A percentile compares a stretch with the other conserved stretches of the same genome.
Evolutionary conservation across 257 asterid species (phyloP).

Genomic region (Leptodermis oblonga): DNA sequence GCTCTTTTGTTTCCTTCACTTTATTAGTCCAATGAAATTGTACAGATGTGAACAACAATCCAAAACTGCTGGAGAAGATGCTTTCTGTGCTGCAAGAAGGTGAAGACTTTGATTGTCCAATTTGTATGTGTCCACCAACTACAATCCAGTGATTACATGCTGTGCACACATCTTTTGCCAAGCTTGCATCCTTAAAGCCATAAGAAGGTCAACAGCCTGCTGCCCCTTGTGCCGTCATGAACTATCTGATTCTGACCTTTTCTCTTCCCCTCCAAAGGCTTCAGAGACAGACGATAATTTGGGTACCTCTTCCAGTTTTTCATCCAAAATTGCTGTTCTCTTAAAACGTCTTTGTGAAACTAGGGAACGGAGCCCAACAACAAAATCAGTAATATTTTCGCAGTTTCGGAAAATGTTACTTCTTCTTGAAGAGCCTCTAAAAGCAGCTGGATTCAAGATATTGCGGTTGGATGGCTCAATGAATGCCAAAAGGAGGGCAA

Average conservation of each 20-base stretch:
- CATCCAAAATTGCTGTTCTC: slow-evolving; percentile 73
- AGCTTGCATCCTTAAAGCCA: slow-evolving; percentile 59
- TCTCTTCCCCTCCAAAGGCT: slow-evolving; percentile 30
- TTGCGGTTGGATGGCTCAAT: slow-evolving; percentile 73
- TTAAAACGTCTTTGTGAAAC: slow-evolving; percentile 48
- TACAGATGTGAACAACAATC: slow-evolving; percentile 53
- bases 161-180: slow-evolving; percentile 76
- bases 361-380: slow-evolving; percentile 39
- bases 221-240: slow-evolving; percentile 86
- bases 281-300: slow-evolving; percentile 24
- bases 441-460: slow-evolving; percentile 61
- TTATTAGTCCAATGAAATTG: neutral
- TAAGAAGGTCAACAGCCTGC: slow-evolving; percentile 53
- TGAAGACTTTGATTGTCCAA: slow-evolving; percentile 50
- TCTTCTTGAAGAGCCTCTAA: slow-evolving; percentile 60
- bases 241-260: slow-evolving; percentile 59
- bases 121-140: slow-evolving; percentile 41
- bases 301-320: slow-evolving; percentile 27
- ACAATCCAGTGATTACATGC: slow-evolving; percentile 49
- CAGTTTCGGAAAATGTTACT: slow-evolving; percentile 75
- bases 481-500: slow-evolving; percentile 56
- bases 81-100: slow-evolving; percentile 61
- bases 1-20: neutral
- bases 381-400: slow-evolving; percentile 76
- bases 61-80: slow-evolving; percentile 51